Conservation (phyloP, 78 protist genomes). For the Protostelium mycophagum region DNA sequence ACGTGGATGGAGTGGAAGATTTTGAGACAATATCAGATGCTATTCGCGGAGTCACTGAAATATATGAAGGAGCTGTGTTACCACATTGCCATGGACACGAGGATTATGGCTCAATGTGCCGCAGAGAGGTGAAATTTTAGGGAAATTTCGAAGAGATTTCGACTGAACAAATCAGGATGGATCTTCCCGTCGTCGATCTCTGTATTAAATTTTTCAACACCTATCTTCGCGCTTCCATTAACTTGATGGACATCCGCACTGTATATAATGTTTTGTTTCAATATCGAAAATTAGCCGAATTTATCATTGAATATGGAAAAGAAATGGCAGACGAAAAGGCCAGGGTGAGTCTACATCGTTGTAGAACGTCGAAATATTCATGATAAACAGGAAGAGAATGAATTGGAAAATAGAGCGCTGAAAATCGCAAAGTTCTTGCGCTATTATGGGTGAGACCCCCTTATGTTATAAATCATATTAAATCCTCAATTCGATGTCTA, state of each 20-base stretch:
- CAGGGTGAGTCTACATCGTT: neutral
- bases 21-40: constrained; percentile 8
- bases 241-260: neutral
- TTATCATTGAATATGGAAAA: neutral
- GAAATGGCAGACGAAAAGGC: neutral
- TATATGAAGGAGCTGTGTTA: constrained; percentile 11
- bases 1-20: constrained; percentile 18
- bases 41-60: neutral
- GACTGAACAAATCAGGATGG: neutral
- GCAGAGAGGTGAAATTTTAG: neutral
- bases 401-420: neutral
- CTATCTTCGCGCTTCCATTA: constrained; percentile 4
- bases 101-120: constrained; percentile 1
- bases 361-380: neutral
- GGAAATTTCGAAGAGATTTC: neutral
- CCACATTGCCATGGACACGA: constrained; percentile 15
- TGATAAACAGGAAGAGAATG: neutral
- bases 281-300: constrained; percentile 5
- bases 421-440: constrained; percentile 7
- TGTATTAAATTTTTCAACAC: constrained; percentile 17
- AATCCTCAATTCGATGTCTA: neutral
- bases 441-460: neutral
- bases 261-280: constrained; percentile 12
- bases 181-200: neutral
- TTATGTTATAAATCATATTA: too few species aligned